Conservation (phyloP, 345 rosid genomes). For the Eucalyptus pauciflora region DNA sequence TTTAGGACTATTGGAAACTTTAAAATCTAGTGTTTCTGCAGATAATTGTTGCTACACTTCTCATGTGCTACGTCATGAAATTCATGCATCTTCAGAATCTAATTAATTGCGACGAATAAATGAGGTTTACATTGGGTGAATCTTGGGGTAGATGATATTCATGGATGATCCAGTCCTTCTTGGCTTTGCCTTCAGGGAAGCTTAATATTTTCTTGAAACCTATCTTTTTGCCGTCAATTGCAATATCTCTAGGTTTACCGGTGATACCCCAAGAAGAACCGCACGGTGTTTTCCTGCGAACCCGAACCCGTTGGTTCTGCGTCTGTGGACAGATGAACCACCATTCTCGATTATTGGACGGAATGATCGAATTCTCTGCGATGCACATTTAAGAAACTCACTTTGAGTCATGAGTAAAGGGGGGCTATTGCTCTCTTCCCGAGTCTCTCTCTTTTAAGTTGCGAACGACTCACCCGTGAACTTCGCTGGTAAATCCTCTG, state of each 20-base stretch:
- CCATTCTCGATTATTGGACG: neutral
- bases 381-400: neutral
- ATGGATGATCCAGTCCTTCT: neutral
- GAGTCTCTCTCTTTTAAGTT: neutral
- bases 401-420: neutral
- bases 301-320: too few relatives aligned
- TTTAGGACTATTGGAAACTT: too few relatives aligned
- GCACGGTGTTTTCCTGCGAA: too few relatives aligned
- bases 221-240: too few relatives aligned
- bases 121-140: neutral
- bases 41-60: too few relatives aligned
- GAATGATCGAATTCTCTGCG: neutral
- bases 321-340: neutral
- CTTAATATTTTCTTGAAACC: too few relatives aligned
- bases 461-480: neutral
- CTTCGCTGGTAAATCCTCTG: neutral
- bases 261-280: too few relatives aligned
- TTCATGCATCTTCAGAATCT: neutral
- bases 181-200: too few relatives aligned
- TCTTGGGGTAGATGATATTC: neutral
- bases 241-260: too few relatives aligned
- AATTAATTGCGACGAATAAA: neutral
- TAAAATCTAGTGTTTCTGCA: too few relatives aligned
- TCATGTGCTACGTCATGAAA: too few relatives aligned
- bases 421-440: neutral